phyloP scores from a whole-genome alignment of 305 asterid species.

The Fraxinus baroniana region DNA sequence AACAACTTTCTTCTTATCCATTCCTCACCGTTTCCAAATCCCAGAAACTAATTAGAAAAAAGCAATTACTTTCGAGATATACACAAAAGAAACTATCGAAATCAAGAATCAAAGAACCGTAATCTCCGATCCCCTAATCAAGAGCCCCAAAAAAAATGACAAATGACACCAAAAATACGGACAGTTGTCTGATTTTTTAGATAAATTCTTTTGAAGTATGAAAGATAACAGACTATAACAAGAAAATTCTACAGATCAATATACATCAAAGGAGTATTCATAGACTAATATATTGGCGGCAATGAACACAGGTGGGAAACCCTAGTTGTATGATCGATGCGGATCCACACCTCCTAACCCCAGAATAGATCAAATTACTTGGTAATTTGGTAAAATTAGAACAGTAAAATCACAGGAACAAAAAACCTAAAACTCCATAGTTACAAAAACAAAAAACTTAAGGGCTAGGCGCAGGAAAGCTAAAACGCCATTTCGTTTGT shows the following conservation, averaged over 20 bases:
- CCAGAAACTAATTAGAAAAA: constrained; percentile 10
- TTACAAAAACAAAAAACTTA: constrained; percentile 31
- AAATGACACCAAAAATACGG: constrained; percentile 16
- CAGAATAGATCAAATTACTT: constrained; percentile 36
- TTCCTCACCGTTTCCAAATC: constrained; percentile 22
- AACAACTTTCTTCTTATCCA: constrained; percentile 89
- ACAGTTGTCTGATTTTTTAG: neutral
- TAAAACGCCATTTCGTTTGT: constrained; percentile 21
- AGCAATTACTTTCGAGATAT: neutral
- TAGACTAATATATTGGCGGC: constrained; percentile 41
- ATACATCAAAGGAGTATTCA: constrained; percentile 20
- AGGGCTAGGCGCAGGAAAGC: constrained; percentile 70
- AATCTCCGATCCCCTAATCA: constrained; percentile 33
- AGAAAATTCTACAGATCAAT: constrained; percentile 31
- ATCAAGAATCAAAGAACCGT: constrained; percentile 26
- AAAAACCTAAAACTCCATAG: constrained; percentile 32
- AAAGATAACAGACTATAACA: constrained; percentile 17
- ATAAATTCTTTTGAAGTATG: constrained; percentile 8
- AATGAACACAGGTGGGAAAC: constrained; percentile 58
- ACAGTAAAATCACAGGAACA: constrained; percentile 16
- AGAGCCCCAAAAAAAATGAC: constrained; percentile 5
- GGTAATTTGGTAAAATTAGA: constrained; percentile 22
- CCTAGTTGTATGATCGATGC: constrained; percentile 49
- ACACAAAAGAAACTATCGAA: constrained; percentile 23
- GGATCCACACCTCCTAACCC: constrained; percentile 75